phyloP scores from a whole-genome alignment of 176 grass and related monocot genomes.

The Elymus sibiricus region DNA sequence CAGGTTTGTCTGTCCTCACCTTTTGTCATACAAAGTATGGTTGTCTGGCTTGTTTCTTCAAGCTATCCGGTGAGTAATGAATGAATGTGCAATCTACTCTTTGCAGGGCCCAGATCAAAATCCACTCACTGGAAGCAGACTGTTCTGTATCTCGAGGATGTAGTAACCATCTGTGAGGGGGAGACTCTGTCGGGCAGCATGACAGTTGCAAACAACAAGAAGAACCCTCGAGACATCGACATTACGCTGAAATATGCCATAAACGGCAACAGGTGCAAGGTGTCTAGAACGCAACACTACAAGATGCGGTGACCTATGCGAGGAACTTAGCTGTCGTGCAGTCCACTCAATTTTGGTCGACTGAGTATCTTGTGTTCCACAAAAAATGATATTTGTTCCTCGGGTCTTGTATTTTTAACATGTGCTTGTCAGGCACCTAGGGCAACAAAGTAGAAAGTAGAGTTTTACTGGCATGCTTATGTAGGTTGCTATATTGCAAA shows the following conservation, averaged over 20 bases:
- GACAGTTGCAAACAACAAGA: slow-evolving; percentile 80
- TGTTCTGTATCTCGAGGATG: slow-evolving; percentile 92
- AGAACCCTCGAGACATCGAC: slow-evolving; percentile 81
- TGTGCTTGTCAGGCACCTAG: slow-evolving; percentile 3
- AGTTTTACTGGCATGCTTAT: slow-evolving; percentile 1
- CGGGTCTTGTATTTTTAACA: background rate
- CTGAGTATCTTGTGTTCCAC: slow-evolving; percentile 10
- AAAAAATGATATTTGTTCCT: background rate
- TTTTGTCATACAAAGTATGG: background rate
- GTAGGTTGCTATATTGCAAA: background rate
- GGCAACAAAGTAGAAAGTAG: slow-evolving; percentile 23
- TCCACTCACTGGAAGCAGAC: slow-evolving; percentile 98
- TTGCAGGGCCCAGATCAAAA: slow-evolving; percentile 89
- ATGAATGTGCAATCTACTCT: background rate
- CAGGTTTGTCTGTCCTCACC: slow-evolving; percentile 41
- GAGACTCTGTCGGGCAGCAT: slow-evolving; percentile 68
- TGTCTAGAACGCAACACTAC: slow-evolving; percentile 81
- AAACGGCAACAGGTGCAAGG: slow-evolving; percentile 57
- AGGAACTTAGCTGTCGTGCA: background rate
- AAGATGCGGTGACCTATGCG: slow-evolving; percentile 74
- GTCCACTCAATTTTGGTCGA: slow-evolving; percentile 9
- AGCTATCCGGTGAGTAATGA: background rate
- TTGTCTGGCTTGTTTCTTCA: background rate
- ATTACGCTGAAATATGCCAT: slow-evolving; percentile 85
- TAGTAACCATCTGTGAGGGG: slow-evolving; percentile 73